These are phyloP conservation scores for Fusarium sp. DNA, from an alignment of 2,329 filamentous ascomycete species.

Conservation along the genomic window DNA sequence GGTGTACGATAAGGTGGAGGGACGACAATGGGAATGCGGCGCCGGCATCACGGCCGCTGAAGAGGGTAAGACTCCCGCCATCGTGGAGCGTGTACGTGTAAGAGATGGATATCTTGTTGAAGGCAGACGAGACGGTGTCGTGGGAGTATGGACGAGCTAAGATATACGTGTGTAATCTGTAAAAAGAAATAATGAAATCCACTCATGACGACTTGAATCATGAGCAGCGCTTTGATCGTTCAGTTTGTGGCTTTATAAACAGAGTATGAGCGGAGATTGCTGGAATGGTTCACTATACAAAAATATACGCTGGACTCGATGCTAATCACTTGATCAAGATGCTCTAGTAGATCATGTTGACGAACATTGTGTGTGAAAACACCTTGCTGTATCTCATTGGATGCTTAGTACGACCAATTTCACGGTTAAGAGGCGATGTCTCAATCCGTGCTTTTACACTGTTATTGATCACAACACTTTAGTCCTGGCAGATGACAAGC, in stretches of 20 bases:
- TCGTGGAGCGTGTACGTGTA: constrained; percentile 87
- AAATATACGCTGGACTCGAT: not conserved
- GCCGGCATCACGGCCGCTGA: constrained; percentile 78
- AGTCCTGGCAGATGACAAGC: not conserved
- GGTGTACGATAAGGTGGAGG: constrained; percentile 97
- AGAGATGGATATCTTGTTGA: constrained; percentile 95
- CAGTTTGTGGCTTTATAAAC: not conserved
- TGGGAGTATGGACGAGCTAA: constrained; percentile 89
- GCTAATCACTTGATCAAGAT: not conserved
- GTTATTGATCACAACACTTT: not conserved
- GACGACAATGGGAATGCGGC: constrained; percentile 95
- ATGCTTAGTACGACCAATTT: not conserved
- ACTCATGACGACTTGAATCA: constrained; percentile 25
- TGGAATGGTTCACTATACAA: not conserved
- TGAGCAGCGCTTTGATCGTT: not conserved
- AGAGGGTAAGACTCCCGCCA: constrained; percentile 69
- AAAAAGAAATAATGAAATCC: constrained; percentile 39
- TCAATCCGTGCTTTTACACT: not conserved
- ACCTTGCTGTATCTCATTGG: not conserved
- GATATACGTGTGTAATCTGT: constrained; percentile 38
- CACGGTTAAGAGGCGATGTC: not conserved
- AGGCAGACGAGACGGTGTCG: constrained; percentile 84
- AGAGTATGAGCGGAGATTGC: not conserved
- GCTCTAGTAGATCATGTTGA: not conserved
- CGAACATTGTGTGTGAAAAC: not conserved